Conservation (phyloP, 225 moss, liverwort and hornwort genomes). For the Sphagnum tenellum region DNA sequence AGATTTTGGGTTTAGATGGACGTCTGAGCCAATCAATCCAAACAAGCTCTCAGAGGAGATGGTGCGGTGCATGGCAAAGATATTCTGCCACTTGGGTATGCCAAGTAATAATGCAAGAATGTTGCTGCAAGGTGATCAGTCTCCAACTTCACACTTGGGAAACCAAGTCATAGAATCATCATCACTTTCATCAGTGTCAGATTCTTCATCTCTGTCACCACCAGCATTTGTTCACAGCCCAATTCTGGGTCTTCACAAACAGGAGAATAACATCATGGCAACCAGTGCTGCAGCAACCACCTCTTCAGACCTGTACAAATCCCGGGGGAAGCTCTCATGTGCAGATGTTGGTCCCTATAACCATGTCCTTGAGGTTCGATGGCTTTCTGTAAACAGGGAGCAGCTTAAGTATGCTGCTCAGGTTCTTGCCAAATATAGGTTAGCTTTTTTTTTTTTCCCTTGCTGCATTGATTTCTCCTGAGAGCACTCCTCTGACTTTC, state of each 20-base stretch:
- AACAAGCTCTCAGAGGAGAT: slow-evolving; percentile 80
- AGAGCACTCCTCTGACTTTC: no score
- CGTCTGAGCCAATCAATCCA: slow-evolving; percentile 29
- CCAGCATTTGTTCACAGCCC: slow-evolving; percentile 18
- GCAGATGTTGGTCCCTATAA: slow-evolving; percentile 65
- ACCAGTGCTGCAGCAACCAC: slow-evolving; percentile 23
- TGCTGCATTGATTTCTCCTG: no score
- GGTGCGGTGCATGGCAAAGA: slow-evolving; percentile 79
- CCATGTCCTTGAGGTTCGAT: slow-evolving; percentile 55
- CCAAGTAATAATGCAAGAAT: no score
- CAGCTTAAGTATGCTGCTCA: slow-evolving; percentile 73
- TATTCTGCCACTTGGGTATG: slow-evolving; percentile 45
- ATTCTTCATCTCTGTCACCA: slow-evolving; percentile 19
- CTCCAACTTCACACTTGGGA: slow-evolving; percentile 34
- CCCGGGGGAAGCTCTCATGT: slow-evolving; percentile 69
- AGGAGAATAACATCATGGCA: slow-evolving; percentile 37
- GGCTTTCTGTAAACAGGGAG: slow-evolving; percentile 71
- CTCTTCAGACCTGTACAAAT: slow-evolving; percentile 52
- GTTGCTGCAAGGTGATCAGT: not conserved
- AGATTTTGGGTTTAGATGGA: slow-evolving; percentile 1
- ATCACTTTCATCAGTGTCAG: slow-evolving; percentile 17
- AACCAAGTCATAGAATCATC: not conserved
- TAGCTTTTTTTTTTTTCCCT: not conserved
- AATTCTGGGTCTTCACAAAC: slow-evolving; percentile 56
- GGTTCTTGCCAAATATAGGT: slow-evolving; percentile 67